These are phyloP conservation scores for Candida sp. DNA, from an alignment of 1,139 yeast genomes.

Conservation along the genomic window DNA sequence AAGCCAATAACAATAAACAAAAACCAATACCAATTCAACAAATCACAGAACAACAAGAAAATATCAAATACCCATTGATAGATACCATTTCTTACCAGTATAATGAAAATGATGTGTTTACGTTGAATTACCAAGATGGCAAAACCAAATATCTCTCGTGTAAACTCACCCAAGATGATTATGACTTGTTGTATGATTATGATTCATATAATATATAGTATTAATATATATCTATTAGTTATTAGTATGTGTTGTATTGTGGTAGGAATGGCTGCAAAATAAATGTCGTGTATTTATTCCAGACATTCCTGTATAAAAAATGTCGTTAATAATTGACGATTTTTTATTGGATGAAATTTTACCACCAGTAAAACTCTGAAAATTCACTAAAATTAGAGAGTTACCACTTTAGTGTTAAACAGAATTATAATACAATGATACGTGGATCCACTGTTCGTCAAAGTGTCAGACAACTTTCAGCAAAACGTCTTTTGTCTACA, in stretches of 20 bases:
- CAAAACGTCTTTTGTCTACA: constrained; percentile 58
- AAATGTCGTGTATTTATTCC: no score
- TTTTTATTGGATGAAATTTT: not conserved
- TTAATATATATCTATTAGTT: no score
- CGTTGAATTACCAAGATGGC: not conserved
- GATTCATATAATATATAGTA: not conserved
- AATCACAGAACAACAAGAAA: not conserved
- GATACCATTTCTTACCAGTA: not conserved
- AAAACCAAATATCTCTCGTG: not conserved
- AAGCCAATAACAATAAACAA: no score
- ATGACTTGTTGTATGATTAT: not conserved
- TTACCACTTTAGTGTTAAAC: no score
- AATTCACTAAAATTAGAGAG: no score
- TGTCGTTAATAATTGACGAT: not conserved
- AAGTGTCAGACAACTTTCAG: constrained; percentile 29
- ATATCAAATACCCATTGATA: no score
- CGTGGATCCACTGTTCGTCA: constrained; percentile 36
- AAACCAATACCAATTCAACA: not conserved
- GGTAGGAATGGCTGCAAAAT: no score
- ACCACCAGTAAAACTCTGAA: not conserved
- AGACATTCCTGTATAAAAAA: no score
- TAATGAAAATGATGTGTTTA: not conserved
- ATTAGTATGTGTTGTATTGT: no score
- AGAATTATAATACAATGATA: constrained; percentile 19
- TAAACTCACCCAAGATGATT: not conserved